phyloP scores from a whole-genome alignment of 306 rosid species.

The Prunus mira region DNA sequence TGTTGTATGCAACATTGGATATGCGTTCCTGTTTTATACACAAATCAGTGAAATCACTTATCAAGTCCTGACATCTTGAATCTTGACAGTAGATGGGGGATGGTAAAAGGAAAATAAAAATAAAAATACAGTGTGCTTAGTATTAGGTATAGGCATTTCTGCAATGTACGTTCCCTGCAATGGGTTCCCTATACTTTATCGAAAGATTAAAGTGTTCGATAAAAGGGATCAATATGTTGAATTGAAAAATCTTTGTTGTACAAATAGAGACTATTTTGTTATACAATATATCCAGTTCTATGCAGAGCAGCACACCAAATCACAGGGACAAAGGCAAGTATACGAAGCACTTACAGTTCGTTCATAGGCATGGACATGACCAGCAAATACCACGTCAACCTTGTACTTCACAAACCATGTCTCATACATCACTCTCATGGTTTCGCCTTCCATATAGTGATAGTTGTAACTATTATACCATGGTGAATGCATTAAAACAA shows the following conservation, averaged over 20 bases:
- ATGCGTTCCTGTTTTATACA: conserved; percentile 60
- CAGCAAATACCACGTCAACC: conserved; percentile 80
- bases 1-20: conserved; percentile 66
- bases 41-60: not conserved
- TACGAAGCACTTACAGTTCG: conserved; percentile 53
- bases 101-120: not conserved
- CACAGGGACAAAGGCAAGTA: not conserved
- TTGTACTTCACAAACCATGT: conserved; percentile 65
- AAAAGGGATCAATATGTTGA: not conserved
- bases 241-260: not conserved
- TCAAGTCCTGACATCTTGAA: not conserved
- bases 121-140: not conserved
- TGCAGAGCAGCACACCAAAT: not conserved
- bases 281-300: not conserved
- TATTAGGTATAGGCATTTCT: not conserved
- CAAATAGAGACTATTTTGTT: not conserved
- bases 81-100: not conserved
- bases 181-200: not conserved
- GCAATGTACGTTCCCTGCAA: not conserved
- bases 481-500: conserved; percentile 51
- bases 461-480: conserved; percentile 59
- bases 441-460: conserved; percentile 81
- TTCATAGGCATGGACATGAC: conserved; percentile 96
- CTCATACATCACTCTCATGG: conserved; percentile 82
- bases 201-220: not conserved